These are phyloP conservation scores for Cladophialophora yegresii DNA, from an alignment of 2,329 filamentous ascomycete species.

Conservation along the genomic window DNA sequence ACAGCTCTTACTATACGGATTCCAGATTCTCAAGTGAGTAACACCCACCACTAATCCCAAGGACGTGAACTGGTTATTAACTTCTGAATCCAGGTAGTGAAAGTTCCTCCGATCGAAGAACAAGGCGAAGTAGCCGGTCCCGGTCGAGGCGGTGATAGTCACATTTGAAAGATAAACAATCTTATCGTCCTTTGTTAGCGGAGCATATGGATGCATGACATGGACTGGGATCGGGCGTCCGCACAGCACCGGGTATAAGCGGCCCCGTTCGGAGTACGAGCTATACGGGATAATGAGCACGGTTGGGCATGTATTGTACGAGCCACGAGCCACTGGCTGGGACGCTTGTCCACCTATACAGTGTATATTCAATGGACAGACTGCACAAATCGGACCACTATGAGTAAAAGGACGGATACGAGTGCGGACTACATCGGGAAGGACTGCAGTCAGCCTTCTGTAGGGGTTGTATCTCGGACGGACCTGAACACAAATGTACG, in stretches of 20 bases:
- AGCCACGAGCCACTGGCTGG: not conserved
- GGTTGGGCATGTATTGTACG: not conserved
- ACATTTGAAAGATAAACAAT: not conserved
- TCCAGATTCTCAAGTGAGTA: slow-evolving; percentile 48
- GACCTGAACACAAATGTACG: not conserved
- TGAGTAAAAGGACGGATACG: not conserved
- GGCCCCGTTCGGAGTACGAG: not conserved
- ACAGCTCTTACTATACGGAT: slow-evolving; percentile 45
- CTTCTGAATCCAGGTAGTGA: slow-evolving; percentile 43
- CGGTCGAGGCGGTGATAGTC: slow-evolving; percentile 30
- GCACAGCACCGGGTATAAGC: not conserved
- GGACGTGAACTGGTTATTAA: not conserved
- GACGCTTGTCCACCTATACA: not conserved
- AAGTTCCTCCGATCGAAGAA: slow-evolving; percentile 47
- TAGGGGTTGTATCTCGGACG: not conserved
- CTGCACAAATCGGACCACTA: slow-evolving; percentile 7
- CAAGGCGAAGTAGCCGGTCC: slow-evolving; percentile 39
- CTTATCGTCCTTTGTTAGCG: slow-evolving; percentile 1
- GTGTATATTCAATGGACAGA: slow-evolving; percentile 9
- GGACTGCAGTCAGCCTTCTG: not conserved
- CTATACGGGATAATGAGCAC: not conserved
- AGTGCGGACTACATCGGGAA: too few relatives aligned
- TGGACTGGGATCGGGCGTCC: not conserved
- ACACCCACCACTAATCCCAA: not conserved
- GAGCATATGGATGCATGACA: not conserved